Base-by-base conservation (phyloP, 176 grass and related monocot species). In the Oryza brachyantha region DNA sequence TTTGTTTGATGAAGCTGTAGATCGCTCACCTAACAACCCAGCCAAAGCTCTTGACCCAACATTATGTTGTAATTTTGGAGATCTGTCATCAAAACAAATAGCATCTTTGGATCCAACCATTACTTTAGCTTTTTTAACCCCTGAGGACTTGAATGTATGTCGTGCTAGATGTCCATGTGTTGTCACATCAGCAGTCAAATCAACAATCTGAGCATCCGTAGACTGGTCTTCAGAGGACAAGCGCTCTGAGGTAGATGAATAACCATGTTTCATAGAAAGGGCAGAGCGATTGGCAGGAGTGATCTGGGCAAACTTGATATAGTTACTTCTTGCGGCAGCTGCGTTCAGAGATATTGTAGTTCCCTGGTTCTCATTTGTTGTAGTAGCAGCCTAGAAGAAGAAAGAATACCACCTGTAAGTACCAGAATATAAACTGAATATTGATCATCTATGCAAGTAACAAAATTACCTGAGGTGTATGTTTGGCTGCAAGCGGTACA, bases 221-320 rank as follows among this genome's bases (percentile, higher is more conserved):
- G 74, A 72, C 13, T 87, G 81, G 28, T 38, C 81, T 42, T 77
- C 79, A 59, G 81, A 81, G 69, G 67, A 72, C 57, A 66, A 32
- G 34, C 29, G 82, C 52, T 83, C 76, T 61, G 91, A 85, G 14
- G 66, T 59, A 5, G 80, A 79, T 40, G 72, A 61, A 37, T 75
- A 80, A 25, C 36, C 42, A 10, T 85, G 75, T 81, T 89, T 87
- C 46, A 70, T 74, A 84, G 87, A 73, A 87, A 87, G 81, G 31
- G 76, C 89, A 73, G 92, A 87, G 27, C 89, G 87, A 82, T 98
- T 98, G 62, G 95, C 90, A 75, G 95, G 95, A 75, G 85, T 86
- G 66, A 93, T 92, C 42, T 91, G 60, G 35, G 78, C 66, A 35
- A 98, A 83, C 75, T 86, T 78, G 79, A 66, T 55, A 85, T 69